Evolutionary conservation across 352 stramenopile species (phyloP).

Genomic region (Detonula confervacea): DNA sequence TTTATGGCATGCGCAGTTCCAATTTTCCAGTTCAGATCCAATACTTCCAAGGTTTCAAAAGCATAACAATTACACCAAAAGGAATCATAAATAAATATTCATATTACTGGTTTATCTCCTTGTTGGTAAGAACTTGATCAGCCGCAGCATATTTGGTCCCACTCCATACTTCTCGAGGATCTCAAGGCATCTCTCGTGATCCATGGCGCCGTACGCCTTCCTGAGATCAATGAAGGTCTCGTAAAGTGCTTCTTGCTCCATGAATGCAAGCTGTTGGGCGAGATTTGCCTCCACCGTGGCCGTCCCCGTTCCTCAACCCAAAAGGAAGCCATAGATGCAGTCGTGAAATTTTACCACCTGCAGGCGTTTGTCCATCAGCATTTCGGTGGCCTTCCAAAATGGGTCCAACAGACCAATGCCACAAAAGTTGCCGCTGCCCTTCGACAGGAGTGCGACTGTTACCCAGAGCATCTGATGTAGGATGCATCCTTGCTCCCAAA

Average conservation of each 20-base stretch:
- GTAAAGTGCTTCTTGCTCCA: background rate
- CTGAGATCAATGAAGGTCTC: background rate
- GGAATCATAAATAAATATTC: too few species aligned
- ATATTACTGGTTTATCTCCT: too few species aligned
- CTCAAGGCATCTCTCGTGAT: background rate
- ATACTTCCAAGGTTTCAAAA: too few species aligned
- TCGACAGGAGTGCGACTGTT: background rate
- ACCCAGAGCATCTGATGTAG: background rate
- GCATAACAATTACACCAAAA: too few species aligned
- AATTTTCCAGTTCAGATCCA: too few species aligned
- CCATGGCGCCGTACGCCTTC: background rate
- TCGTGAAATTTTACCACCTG: background rate
- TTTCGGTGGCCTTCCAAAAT: background rate
- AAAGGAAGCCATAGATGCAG: background rate
- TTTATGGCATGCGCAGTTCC: too few species aligned
- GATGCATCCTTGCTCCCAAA: background rate
- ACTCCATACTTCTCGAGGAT: conserved; percentile 3
- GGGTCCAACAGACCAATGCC: background rate
- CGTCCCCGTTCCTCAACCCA: background rate
- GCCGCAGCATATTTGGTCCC: background rate
- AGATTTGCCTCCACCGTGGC: background rate
- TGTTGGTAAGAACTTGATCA: conserved; percentile 4
- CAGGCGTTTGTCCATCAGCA: conserved; percentile 1
- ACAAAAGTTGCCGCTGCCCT: background rate
- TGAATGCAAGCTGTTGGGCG: background rate